A percentile compares a stretch with the other conserved stretches of the same genome.
Conservation (phyloP, 495 filamentous ascomycete species). For the Aspergillus incahuasiensis region DNA sequence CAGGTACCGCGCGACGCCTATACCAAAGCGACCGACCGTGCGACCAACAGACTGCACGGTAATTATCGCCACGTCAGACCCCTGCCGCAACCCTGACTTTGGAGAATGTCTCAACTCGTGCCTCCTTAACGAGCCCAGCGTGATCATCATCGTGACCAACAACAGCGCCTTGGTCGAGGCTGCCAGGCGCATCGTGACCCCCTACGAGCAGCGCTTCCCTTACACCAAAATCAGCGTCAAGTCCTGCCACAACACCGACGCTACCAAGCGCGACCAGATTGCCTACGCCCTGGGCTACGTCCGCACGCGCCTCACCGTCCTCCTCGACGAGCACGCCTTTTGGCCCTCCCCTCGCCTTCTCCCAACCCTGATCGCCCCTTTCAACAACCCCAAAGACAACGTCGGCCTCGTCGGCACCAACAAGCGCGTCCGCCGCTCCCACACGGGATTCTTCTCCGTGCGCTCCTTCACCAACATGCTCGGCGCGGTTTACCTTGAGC, state of each 20-base stretch:
- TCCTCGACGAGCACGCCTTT: slow-evolving; percentile 26
- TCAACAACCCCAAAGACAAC: slow-evolving; percentile 36
- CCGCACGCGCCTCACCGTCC: not conserved
- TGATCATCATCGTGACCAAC: slow-evolving; percentile 35
- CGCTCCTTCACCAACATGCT: slow-evolving; percentile 47
- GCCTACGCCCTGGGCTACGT: slow-evolving; percentile 35
- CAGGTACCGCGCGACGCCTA: slow-evolving; percentile 26
- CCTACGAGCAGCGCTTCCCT: slow-evolving; percentile 8
- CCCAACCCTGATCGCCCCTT: slow-evolving; percentile 42
- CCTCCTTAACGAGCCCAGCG: slow-evolving; percentile 25
- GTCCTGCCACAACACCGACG: slow-evolving; percentile 20
- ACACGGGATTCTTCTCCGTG: slow-evolving; percentile 22
- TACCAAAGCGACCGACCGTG: slow-evolving; percentile 31
- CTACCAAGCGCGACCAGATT: slow-evolving; percentile 48
- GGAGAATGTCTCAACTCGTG: slow-evolving; percentile 27
- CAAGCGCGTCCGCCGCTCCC: slow-evolving; percentile 39
- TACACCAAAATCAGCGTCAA: slow-evolving; percentile 23
- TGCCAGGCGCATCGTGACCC: slow-evolving; percentile 8
- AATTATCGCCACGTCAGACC: slow-evolving; percentile 50
- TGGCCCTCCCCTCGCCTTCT: slow-evolving; percentile 45
- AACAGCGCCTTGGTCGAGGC: slow-evolving; percentile 12
- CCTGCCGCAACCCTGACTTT: slow-evolving; percentile 24
- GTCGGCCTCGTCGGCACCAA: slow-evolving; percentile 51
- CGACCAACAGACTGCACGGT: slow-evolving; percentile 47
- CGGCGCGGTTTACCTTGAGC: slow-evolving; percentile 48